A percentile compares a stretch with the other conserved stretches of the same genome.
Evolutionary conservation across 129 eudicot species (phyloP).

Genomic region (Mikania micrantha): DNA sequence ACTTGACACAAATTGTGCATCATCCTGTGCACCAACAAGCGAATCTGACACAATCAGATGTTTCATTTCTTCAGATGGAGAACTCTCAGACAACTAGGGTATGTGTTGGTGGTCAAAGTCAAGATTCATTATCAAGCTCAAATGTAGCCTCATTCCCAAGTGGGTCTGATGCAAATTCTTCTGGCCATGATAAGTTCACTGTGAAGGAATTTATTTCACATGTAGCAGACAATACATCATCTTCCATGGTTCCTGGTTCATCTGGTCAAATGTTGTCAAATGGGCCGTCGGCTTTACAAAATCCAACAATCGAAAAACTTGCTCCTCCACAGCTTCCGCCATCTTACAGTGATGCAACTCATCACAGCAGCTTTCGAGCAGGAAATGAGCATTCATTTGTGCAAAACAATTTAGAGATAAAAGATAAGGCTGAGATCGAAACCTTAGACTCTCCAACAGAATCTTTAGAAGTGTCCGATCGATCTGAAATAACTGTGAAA

Average conservation of each 20-base stretch:
- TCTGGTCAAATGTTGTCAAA: conserved; percentile 39
- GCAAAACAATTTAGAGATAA: conserved; percentile 40
- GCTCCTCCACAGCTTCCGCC: conserved; percentile 35
- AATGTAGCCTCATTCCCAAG: conserved; percentile 11
- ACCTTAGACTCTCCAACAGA: conserved; percentile 34
- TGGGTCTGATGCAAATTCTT: conserved; percentile 20
- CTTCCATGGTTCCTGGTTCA: conserved; percentile 25
- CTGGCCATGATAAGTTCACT: conserved; percentile 54
- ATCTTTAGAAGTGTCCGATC: too few relatives aligned
- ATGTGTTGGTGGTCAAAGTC: conserved; percentile 15
- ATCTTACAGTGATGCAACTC: conserved; percentile 52
- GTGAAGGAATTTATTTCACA: conserved; percentile 44
- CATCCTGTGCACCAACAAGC: conserved; percentile 28
- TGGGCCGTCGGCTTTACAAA: conserved; percentile 32
- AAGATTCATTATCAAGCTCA: conserved; percentile 22
- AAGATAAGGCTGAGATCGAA: conserved; percentile 38
- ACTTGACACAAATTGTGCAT: conserved; percentile 20
- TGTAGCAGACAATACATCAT: conserved; percentile 19
- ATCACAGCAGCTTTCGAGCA: conserved; percentile 55
- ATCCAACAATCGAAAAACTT: conserved; percentile 39
- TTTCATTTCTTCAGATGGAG: conserved; percentile 37
- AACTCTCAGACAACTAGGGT: conserved; percentile 25
- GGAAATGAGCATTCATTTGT: conserved; percentile 48
- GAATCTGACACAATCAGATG: conserved; percentile 32
- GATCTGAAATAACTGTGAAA: too few relatives aligned